These are phyloP conservation scores for Puccinia sorghi DNA, from an alignment of 1,284 basidiomycete genomes.

Conservation along the genomic window DNA sequence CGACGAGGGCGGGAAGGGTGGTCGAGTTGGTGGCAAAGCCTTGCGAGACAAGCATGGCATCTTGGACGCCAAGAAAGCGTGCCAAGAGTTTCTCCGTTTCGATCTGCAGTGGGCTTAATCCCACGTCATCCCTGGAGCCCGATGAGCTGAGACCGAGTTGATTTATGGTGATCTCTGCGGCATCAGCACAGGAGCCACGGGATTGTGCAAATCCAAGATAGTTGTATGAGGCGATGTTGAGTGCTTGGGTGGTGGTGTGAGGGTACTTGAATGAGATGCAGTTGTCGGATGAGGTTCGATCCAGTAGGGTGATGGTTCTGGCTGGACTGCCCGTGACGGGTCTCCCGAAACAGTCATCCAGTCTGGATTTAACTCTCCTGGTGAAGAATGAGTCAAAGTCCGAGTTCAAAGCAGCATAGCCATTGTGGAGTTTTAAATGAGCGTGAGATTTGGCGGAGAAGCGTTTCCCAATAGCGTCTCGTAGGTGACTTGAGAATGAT, in stretches of 20 bases:
- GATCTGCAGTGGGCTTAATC: constrained; percentile 78
- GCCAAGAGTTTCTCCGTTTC: constrained; percentile 85
- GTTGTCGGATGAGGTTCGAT: constrained; percentile 80
- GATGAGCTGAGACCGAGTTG: constrained; percentile 71
- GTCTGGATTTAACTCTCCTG: constrained; percentile 84
- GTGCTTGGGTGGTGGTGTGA: constrained; percentile 72
- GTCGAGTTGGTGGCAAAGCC: constrained; percentile 94
- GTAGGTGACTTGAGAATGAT: constrained; percentile 91
- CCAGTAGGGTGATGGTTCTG: constrained; percentile 82
- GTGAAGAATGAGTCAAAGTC: constrained; percentile 99
- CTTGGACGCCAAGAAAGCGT: constrained; percentile 83
- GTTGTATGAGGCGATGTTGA: constrained; percentile 99
- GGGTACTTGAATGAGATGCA: constrained; percentile 77
- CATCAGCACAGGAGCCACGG: constrained; percentile 88
- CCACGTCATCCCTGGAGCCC: constrained; percentile 78
- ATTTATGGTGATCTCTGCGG: constrained; percentile 66
- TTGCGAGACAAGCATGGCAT: constrained; percentile 88
- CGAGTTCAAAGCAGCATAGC: constrained; percentile 93
- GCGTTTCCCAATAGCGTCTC: constrained; percentile 91
- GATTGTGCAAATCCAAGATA: constrained; percentile 98
- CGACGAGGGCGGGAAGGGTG: constrained; percentile 57
- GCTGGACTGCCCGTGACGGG: constrained; percentile 94
- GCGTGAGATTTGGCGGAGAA: constrained; percentile 72
- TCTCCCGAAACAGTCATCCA: constrained; percentile 94
- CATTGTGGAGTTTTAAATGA: constrained; percentile 78